Conservation (phyloP, 768 basidiomycete genomes). For the Amanita pallidorosea region DNA sequence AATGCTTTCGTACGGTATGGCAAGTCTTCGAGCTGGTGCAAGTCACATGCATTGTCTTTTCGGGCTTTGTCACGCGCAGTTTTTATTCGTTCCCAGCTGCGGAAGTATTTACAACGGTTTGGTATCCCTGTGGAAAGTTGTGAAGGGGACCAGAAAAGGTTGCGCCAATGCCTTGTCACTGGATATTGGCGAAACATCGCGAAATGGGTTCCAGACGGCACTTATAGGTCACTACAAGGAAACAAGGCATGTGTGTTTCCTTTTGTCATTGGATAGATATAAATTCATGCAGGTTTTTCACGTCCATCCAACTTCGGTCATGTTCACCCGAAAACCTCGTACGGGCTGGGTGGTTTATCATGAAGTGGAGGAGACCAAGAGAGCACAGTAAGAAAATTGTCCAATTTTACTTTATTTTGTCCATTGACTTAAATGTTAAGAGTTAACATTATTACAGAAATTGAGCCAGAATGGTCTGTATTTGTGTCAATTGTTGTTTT, state of each 20-base stretch:
- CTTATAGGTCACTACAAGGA: constrained; percentile 82
- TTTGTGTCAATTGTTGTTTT: not conserved
- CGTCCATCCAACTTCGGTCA: constrained; percentile 88
- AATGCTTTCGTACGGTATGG: constrained; percentile 86
- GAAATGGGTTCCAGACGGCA: constrained; percentile 85
- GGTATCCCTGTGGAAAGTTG: constrained; percentile 76
- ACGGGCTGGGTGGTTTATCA: constrained; percentile 94
- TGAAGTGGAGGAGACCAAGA: constrained; percentile 95
- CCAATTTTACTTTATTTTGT: not conserved
- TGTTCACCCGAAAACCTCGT: constrained; percentile 86
- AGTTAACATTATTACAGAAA: constrained; percentile 87
- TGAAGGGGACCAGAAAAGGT: constrained; percentile 72
- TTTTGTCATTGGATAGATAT: constrained; percentile 21
- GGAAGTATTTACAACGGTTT: constrained; percentile 92
- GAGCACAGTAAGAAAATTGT: constrained; percentile 57
- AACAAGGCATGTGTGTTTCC: constrained; percentile 37
- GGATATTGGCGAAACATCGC: constrained; percentile 96
- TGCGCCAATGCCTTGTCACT: constrained; percentile 83
- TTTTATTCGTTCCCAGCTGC: constrained; percentile 89
- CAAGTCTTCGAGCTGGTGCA: constrained; percentile 87
- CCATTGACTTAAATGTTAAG: constrained; percentile 27
- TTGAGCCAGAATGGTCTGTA: constrained; percentile 84
- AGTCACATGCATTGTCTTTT: constrained; percentile 85
- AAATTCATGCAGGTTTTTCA: constrained; percentile 51
- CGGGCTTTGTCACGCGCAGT: constrained; percentile 89